Conservation (phyloP, 1,139 yeast species). For the Candida gigantensis region DNA sequence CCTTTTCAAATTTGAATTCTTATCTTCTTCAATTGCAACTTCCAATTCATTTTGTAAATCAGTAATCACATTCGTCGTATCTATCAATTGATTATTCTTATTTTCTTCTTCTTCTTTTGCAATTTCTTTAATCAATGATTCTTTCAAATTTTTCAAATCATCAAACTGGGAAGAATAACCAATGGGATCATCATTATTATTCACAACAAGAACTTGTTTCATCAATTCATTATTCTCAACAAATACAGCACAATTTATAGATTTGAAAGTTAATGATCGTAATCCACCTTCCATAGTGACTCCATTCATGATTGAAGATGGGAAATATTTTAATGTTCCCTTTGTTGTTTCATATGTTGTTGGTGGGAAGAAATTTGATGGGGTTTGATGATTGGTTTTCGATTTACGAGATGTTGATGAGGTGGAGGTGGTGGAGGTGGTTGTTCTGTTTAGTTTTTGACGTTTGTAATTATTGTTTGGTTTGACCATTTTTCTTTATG, state of each 20-base stretch:
- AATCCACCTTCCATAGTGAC: conserved; percentile 49
- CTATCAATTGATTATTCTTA: background rate
- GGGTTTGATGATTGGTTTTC: too few relatives aligned
- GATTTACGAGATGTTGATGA: too few relatives aligned
- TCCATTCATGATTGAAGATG: conserved; percentile 46
- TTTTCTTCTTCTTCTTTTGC: too few relatives aligned
- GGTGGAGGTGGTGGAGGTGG: too few relatives aligned
- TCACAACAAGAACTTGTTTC: conserved; percentile 18
- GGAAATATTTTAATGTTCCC: conserved; percentile 36
- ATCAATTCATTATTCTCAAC: conserved; percentile 42
- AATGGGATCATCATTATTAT: too few relatives aligned
- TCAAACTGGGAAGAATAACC: too few relatives aligned
- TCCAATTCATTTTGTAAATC: conserved; percentile 18
- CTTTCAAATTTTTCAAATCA: conserved; percentile 19
- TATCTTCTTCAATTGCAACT: conserved; percentile 16
- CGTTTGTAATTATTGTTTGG: too few relatives aligned
- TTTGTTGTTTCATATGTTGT: conserved; percentile 35
- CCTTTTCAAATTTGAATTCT: too few relatives aligned
- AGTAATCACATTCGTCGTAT: background rate
- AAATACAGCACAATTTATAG: conserved; percentile 38
- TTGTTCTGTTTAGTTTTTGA: too few relatives aligned
- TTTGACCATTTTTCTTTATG: conserved; percentile 6
- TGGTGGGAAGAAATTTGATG: conserved; percentile 28
- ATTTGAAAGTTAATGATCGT: conserved; percentile 44
- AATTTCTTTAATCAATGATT: too few relatives aligned